Percentiles rank a stretch among this genome's conserved stretches.
phyloP scores from a whole-genome alignment of 2,329 filamentous ascomycete genomes.

The Verticillium albo-atrum region DNA sequence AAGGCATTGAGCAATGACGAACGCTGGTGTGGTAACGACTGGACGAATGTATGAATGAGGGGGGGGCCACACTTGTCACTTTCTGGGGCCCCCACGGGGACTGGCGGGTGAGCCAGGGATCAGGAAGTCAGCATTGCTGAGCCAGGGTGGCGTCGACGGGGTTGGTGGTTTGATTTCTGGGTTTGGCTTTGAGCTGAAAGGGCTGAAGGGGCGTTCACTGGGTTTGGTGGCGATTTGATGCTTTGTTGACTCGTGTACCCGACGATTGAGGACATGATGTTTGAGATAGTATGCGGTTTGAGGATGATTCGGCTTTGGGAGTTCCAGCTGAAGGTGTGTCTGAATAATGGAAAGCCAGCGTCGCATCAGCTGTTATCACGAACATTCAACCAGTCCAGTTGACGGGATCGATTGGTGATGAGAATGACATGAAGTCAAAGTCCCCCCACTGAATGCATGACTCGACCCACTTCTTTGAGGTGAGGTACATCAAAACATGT shows the following conservation, averaged over 20 bases:
- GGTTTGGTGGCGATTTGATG: not conserved
- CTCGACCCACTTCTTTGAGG: too few species aligned
- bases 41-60: constrained; percentile 14
- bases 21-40: constrained; percentile 6
- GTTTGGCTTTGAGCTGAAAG: not conserved
- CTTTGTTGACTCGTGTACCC: not conserved
- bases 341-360: not conserved
- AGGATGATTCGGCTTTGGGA: not conserved
- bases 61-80: constrained; percentile 5
- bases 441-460: not conserved
- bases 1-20: constrained; percentile 20
- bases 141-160: not conserved
- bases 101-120: constrained; percentile 4
- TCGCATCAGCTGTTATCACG: not conserved
- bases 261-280: not conserved
- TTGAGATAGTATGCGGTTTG: not conserved
- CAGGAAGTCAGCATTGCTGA: not conserved
- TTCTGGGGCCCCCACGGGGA: not conserved
- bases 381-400: not conserved
- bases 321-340: not conserved
- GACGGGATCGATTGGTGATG: too few species aligned
- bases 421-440: not conserved
- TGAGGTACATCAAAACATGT: too few species aligned
- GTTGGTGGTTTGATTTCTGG: not conserved
- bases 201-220: not conserved